A percentile compares a stretch with the other conserved stretches of the same genome.
These are phyloP conservation scores for Colletotrichum orbiculare DNA, from an alignment of 2,329 filamentous ascomycete genomes.

Conservation along the genomic window DNA sequence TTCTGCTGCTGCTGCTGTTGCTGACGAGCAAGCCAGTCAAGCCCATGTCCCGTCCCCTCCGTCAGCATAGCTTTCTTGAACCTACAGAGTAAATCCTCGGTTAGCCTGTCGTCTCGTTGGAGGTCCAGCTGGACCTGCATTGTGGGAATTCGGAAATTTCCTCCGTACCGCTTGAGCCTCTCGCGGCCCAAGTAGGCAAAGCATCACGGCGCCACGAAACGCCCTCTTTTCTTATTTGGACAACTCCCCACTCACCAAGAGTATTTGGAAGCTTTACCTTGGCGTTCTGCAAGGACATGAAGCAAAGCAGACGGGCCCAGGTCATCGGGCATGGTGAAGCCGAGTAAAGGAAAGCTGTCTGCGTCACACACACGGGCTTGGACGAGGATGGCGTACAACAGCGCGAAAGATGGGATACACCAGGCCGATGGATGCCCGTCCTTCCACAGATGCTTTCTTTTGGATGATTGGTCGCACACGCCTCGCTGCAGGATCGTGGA, in stretches of 20 bases:
- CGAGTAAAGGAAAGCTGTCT: constrained; percentile 1
- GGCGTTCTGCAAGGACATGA: constrained; percentile 10
- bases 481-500: constrained; percentile 38
- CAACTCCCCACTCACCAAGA: constrained; percentile 20
- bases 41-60: no score
- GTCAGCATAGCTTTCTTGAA: no score
- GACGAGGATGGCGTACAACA: background rate
- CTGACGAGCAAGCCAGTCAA: background rate
- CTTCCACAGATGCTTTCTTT: constrained; percentile 1
- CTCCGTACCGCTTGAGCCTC: constrained; percentile 12
- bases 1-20: no score
- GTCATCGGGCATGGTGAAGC: constrained; percentile 11
- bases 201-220: constrained; percentile 29
- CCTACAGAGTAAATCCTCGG: no score
- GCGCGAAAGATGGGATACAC: background rate
- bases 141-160: background rate
- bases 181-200: background rate
- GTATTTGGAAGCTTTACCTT: constrained; percentile 31
- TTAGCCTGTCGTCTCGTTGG: no score
- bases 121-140: no score
- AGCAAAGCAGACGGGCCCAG: constrained; percentile 1
- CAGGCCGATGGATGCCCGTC: background rate
- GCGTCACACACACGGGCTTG: constrained; percentile 20
- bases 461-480: constrained; percentile 26
- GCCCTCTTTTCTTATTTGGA: constrained; percentile 35